A percentile compares a stretch with the other conserved stretches of the same genome.
These are phyloP conservation scores for Nissolia schottii DNA, from an alignment of 306 rosid genomes.

Conservation along the genomic window DNA sequence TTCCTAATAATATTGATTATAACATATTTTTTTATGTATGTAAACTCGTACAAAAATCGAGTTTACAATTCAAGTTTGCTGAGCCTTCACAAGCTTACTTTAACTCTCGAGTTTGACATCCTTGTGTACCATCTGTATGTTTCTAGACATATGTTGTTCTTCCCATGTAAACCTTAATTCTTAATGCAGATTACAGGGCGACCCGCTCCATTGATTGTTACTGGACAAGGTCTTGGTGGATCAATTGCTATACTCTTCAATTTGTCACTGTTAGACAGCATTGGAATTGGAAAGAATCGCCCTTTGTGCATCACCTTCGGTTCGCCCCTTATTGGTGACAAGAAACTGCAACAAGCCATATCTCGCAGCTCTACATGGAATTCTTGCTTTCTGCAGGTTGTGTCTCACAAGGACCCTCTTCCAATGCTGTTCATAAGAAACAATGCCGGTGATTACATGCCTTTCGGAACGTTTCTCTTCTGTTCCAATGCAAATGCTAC, in stretches of 20 bases:
- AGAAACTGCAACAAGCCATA: constrained; percentile 31
- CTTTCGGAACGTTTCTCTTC: constrained; percentile 71
- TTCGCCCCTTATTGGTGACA: constrained; percentile 60
- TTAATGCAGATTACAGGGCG: constrained; percentile 26
- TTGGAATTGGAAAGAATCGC: constrained; percentile 30
- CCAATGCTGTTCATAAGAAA: constrained; percentile 12
- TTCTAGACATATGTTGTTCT: background rate
- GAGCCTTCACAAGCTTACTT: too few species aligned
- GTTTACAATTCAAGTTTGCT: too few species aligned
- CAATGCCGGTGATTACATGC: constrained; percentile 10
- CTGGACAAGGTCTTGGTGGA: constrained; percentile 66
- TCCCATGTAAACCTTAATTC: background rate
- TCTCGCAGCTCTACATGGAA: constrained; percentile 44
- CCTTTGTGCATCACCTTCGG: constrained; percentile 82
- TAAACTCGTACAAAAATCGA: too few species aligned
- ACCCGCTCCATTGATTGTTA: constrained; percentile 34
- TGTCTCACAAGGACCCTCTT: constrained; percentile 42
- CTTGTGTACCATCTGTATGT: too few species aligned
- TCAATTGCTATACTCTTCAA: constrained; percentile 72
- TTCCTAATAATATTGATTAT: too few species aligned
- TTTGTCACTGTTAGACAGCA: constrained; percentile 38
- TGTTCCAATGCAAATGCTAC: constrained; percentile 39
- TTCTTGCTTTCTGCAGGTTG: constrained; percentile 67
- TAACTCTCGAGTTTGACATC: too few species aligned
- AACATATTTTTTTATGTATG: too few species aligned